phyloP scores from a whole-genome alignment of 1,284 basidiomycete species.

The Rhodofomes roseus region DNA sequence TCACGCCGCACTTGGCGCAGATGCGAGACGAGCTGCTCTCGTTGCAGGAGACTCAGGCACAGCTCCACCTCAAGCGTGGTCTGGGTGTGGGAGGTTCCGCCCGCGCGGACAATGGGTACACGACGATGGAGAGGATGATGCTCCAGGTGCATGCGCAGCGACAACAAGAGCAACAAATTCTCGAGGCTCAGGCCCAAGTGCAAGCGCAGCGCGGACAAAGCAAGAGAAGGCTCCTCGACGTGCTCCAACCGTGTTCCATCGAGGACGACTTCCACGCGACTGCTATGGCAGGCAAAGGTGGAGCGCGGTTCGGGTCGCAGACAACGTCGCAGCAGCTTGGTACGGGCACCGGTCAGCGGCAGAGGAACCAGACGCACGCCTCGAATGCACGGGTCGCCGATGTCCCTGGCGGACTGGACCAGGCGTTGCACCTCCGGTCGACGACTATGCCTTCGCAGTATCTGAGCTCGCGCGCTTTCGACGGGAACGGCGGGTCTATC shows the following conservation, averaged over 20 bases:
- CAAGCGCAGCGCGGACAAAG: neutral
- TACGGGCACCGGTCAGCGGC: conserved; percentile 17
- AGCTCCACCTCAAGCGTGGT: conserved; percentile 15
- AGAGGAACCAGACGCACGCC: conserved; percentile 27
- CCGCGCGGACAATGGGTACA: conserved; percentile 48
- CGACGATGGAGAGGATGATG: conserved; percentile 62
- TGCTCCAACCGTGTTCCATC: neutral
- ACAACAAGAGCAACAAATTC: conserved; percentile 24
- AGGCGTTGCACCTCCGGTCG: conserved; percentile 22
- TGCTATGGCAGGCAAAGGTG: neutral
- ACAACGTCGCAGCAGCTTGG: conserved; percentile 10
- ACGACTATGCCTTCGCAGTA: conserved; percentile 28
- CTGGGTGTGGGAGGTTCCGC: conserved; percentile 11
- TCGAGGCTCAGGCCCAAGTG: conserved; percentile 2
- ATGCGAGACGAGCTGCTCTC: conserved; percentile 1
- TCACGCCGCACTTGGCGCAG: neutral
- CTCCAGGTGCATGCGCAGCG: conserved; percentile 50
- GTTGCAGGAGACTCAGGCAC: conserved; percentile 4
- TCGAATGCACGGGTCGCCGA: conserved; percentile 15
- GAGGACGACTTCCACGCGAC: neutral
- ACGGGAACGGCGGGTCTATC: neutral
- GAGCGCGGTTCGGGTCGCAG: neutral
- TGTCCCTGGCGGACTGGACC: conserved; percentile 6
- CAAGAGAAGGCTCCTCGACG: neutral
- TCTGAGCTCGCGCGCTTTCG: conserved; percentile 7